Percentiles rank a stretch among this genome's conserved stretches.
phyloP scores from a whole-genome alignment of 2,329 filamentous ascomycete genomes.

The Penicillium sp. region DNA sequence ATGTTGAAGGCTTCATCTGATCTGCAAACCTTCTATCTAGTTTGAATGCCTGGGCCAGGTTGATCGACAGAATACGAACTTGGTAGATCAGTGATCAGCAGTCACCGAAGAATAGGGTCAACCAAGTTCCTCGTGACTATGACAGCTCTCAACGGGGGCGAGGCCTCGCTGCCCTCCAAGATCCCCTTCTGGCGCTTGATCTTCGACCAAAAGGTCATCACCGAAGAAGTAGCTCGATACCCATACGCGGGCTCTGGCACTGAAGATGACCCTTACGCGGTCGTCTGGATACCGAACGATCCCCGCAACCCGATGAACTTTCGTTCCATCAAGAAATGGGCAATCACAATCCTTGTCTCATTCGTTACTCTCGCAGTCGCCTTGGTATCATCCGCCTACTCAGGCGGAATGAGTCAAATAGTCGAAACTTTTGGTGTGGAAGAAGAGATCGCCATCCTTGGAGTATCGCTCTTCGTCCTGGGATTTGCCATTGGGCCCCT shows the following conservation, averaged over 20 bases:
- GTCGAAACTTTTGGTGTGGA: slow-evolving; percentile 32
- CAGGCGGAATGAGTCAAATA: slow-evolving; percentile 37
- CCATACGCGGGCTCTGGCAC: slow-evolving; percentile 39
- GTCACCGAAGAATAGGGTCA: neutral
- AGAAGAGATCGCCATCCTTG: slow-evolving; percentile 38
- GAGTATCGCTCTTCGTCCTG: slow-evolving; percentile 45
- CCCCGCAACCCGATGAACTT: slow-evolving; percentile 44
- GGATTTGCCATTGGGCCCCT: slow-evolving; percentile 46
- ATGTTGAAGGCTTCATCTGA: neutral
- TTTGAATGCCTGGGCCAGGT: neutral
- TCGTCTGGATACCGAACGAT: slow-evolving; percentile 42
- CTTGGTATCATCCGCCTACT: slow-evolving; percentile 42
- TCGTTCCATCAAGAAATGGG: slow-evolving; percentile 35
- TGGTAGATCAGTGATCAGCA: neutral
- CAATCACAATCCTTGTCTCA: slow-evolving; percentile 36
- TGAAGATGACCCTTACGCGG: slow-evolving; percentile 39
- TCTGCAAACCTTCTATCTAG: neutral
- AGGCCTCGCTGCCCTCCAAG: slow-evolving; percentile 18
- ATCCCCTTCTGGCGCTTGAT: slow-evolving; percentile 33
- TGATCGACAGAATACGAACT: neutral
- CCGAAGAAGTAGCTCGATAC: slow-evolving; percentile 28
- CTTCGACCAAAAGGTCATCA: slow-evolving; percentile 33
- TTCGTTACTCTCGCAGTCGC: slow-evolving; percentile 40
- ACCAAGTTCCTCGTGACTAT: neutral
- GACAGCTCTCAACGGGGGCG: slow-evolving; percentile 7